Conservation (phyloP, 208 protist species). For the Kentomonas sorsogonicus region DNA sequence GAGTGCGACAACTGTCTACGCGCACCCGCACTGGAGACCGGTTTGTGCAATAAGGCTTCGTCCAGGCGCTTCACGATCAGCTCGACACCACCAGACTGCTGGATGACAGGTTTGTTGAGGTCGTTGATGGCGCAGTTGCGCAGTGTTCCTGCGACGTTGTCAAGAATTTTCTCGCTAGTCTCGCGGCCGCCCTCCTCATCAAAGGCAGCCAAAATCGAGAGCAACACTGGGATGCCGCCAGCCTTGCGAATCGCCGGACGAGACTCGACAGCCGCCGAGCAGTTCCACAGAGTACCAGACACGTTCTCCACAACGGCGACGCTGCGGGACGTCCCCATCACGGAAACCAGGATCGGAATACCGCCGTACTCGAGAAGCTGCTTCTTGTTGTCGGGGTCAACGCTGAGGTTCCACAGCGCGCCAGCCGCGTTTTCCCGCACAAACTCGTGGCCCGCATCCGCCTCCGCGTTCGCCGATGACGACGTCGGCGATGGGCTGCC, state of each 20-base stretch:
- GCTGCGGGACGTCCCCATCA: conserved; percentile 62
- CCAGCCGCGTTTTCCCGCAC: conserved; percentile 90
- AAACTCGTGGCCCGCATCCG: conserved; percentile 50
- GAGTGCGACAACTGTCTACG: conserved; percentile 38
- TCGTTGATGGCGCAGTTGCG: conserved; percentile 93
- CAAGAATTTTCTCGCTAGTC: conserved; percentile 76
- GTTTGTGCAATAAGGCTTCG: no score
- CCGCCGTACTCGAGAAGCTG: conserved; percentile 88
- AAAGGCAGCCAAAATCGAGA: conserved; percentile 73
- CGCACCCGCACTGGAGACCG: no score
- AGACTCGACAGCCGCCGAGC: conserved; percentile 77
- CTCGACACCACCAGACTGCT: conserved; percentile 79
- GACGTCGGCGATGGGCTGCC: no score
- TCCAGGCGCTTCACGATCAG: conserved; percentile 64
- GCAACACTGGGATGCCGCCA: conserved; percentile 74
- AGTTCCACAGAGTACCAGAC: conserved; percentile 92
- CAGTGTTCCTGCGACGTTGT: conserved; percentile 87
- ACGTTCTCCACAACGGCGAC: conserved; percentile 86
- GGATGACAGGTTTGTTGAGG: conserved; percentile 85
- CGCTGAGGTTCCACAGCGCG: conserved; percentile 90
- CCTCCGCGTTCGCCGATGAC: conserved; percentile 15
- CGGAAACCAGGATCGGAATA: conserved; percentile 64
- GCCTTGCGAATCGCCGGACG: conserved; percentile 77
- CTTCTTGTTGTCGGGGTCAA: conserved; percentile 88
- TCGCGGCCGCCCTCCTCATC: conserved; percentile 38